Evolutionary conservation across 2,329 filamentous ascomycete species (phyloP).

Genomic region (Stagonosporopsis tanaceti): DNA sequence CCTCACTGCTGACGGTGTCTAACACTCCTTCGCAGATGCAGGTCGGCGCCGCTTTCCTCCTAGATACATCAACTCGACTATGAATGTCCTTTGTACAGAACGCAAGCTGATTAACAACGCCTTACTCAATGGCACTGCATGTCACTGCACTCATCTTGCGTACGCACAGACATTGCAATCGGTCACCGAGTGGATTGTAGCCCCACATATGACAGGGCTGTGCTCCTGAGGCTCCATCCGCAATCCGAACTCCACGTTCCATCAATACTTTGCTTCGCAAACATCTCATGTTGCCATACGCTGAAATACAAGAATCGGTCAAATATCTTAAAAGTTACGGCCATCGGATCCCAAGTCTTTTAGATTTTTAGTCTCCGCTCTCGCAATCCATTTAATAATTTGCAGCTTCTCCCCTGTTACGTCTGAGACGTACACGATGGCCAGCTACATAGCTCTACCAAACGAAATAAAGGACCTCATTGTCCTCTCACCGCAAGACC

Average conservation of each 20-base stretch:
- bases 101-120: not conserved
- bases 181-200: not conserved
- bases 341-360: not conserved
- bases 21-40: not conserved
- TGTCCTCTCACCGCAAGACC: slow-evolving; percentile 2
- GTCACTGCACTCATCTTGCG: not conserved
- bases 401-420: not conserved
- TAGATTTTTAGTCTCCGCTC: not conserved
- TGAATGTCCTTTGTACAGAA: not conserved
- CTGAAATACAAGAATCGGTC: not conserved
- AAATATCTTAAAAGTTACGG: not conserved
- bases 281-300: not conserved
- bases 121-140: not conserved
- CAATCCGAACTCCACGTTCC: not conserved
- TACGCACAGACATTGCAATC: not conserved
- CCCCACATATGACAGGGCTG: not conserved
- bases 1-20: too few species aligned
- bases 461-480: slow-evolving; percentile 5
- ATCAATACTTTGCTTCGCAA: not conserved
- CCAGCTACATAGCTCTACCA: slow-evolving; percentile 8
- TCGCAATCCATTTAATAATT: not conserved
- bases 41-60: not conserved
- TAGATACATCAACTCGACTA: not conserved
- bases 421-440: slow-evolving; percentile 2
- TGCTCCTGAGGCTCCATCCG: not conserved